A percentile compares a stretch with the other conserved stretches of the same genome.
Conservation (phyloP, 2,329 filamentous ascomycete species). For the Monosporascus sp. region DNA sequence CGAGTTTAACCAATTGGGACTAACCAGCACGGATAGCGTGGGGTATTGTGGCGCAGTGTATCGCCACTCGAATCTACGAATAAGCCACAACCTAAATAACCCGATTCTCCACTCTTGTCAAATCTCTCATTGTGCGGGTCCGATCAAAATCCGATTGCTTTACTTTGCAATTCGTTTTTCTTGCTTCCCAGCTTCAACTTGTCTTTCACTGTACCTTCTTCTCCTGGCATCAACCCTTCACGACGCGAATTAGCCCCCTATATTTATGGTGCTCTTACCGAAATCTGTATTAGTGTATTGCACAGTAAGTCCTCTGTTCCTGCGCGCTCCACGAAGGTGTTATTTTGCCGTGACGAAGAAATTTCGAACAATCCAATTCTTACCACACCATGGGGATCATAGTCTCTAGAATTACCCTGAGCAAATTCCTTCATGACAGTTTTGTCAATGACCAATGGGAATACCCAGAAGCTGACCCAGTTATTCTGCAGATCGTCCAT, state of each 20-base stretch:
- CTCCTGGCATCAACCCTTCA: too few relatives aligned
- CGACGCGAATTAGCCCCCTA: too few relatives aligned
- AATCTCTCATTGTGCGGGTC: too few relatives aligned
- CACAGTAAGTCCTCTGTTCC: neutral
- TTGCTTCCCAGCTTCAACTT: constrained; percentile 1
- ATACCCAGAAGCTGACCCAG: constrained; percentile 10
- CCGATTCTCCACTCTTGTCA: constrained; percentile 6
- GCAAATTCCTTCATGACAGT: constrained; percentile 26
- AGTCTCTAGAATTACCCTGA: constrained; percentile 53
- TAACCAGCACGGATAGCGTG: too few relatives aligned
- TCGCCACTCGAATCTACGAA: too few relatives aligned
- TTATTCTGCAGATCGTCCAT: neutral
- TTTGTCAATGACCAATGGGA: neutral
- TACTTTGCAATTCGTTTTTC: constrained; percentile 6
- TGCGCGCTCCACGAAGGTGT: neutral
- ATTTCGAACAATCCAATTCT: constrained; percentile 59
- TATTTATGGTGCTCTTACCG: neutral
- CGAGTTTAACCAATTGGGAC: too few relatives aligned
- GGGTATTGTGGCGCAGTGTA: too few relatives aligned
- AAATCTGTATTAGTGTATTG: neutral
- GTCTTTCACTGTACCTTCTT: neutral
- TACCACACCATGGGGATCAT: constrained; percentile 52
- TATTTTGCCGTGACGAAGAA: constrained; percentile 37
- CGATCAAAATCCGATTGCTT: neutral
- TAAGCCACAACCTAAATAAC: neutral